Base-by-base conservation (phyloP, 139 green algal species). In the Dunaliella primolecta region DNA sequence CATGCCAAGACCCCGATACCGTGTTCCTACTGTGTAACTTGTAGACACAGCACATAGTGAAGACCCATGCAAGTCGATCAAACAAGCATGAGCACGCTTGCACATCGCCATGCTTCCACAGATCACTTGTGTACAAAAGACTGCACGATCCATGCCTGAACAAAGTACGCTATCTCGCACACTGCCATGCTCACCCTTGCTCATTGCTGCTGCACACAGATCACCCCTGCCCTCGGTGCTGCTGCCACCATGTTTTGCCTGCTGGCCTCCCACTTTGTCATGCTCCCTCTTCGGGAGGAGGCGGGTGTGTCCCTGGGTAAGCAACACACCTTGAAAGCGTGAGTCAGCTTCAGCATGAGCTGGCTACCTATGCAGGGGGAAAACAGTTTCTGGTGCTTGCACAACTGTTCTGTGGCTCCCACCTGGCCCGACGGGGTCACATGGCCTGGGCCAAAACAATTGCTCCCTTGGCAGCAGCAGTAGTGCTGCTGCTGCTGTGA, bases 261-360 rank as follows among this genome's bases (percentile, higher is more conserved):
- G 21, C 89, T 96, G 31, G 86, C 75, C 34, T 85, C 88, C 21
- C 96, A 96, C 85, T 96, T 94, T 80, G 25, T 96, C 70, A 83
- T 95, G 75, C 86, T 94, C 74, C 94, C 94, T 0, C 86, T 96
- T 24, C 76, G 93, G 2, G 94, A 96, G 82, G 94, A 96, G 79
- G 93, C 93, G 2, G 94, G 87, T n/a, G 90, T 96, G n/a, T 86
- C 91, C 1, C 81, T 96, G 1, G 93, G 89, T 86, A 55, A 64
- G 46, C 7, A 64, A 15, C 46, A n/a, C n/a, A n/a, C n/a, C n/a
- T n/a, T n/a, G n/a, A n/a, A n/a, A n/a, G n/a, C n/a, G n/a, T n/a
- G n/a, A n/a, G n/a, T n/a, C n/a, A n/a, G 56, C 56, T 21, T 29
- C 56, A 72, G 56, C 56, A 23, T 20, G 56, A 23, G 56, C 56